Evolutionary conservation across 2,329 filamentous ascomycete species (phyloP).

Genomic region (Trichoderma gracile): DNA sequence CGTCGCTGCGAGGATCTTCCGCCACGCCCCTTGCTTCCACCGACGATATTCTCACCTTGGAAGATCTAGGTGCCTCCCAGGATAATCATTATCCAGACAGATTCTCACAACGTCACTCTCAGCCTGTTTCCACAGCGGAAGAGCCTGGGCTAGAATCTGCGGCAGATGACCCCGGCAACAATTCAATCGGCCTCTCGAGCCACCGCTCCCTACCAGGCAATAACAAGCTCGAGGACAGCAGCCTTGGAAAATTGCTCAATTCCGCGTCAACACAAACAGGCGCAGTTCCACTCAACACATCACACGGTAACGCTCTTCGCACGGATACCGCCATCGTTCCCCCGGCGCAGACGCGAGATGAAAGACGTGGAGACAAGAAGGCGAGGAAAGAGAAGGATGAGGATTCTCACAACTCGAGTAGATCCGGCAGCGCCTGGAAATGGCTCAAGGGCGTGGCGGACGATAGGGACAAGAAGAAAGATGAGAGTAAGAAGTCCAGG

Average conservation of each 20-base stretch:
- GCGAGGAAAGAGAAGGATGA: slow-evolving; percentile 72
- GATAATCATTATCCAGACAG: slow-evolving; percentile 33
- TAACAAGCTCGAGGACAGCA: neutral
- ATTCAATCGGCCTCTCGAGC: neutral
- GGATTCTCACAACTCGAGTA: slow-evolving; percentile 59
- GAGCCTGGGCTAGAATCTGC: slow-evolving; percentile 40
- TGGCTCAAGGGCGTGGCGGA: slow-evolving; percentile 80
- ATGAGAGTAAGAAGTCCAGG: slow-evolving; percentile 68
- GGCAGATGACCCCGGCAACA: slow-evolving; percentile 37
- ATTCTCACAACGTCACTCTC: slow-evolving; percentile 59
- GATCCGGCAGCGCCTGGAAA: slow-evolving; percentile 68
- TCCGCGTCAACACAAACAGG: slow-evolving; percentile 31
- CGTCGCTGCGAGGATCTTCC: slow-evolving; percentile 41
- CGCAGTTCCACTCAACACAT: slow-evolving; percentile 59
- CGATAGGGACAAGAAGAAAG: slow-evolving; percentile 61
- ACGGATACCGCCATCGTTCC: slow-evolving; percentile 81
- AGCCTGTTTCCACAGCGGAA: slow-evolving; percentile 36
- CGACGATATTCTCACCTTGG: slow-evolving; percentile 62
- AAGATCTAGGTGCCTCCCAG: slow-evolving; percentile 38
- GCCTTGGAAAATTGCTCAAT: slow-evolving; percentile 21
- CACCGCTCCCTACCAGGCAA: neutral
- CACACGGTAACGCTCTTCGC: slow-evolving; percentile 64
- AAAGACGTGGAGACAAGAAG: slow-evolving; percentile 73
- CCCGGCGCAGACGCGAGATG: slow-evolving; percentile 62
- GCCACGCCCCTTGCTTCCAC: slow-evolving; percentile 47